A percentile compares a stretch with the other conserved stretches of the same genome.
Conservation (phyloP, 805 yeast genomes). For the Kockiozyma suomiensis region DNA sequence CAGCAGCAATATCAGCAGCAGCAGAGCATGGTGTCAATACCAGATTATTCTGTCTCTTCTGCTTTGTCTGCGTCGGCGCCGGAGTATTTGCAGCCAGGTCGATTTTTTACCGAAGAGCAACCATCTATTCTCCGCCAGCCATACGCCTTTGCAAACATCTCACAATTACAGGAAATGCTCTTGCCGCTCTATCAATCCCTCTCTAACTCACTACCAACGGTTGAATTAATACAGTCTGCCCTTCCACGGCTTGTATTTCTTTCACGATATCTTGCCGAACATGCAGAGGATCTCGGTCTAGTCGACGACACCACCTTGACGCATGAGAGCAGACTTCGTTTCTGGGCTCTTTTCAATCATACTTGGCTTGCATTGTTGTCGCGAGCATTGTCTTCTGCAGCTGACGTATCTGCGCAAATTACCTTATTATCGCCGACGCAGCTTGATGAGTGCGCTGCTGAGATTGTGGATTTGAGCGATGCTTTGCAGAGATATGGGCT, state of each 20-base stretch:
- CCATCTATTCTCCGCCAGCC: neutral
- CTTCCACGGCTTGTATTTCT: conserved; percentile 1
- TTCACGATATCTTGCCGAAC: conserved; percentile 10
- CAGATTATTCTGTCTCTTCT: neutral
- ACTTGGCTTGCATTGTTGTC: conserved; percentile 21
- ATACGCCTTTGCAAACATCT: neutral
- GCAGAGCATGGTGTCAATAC: neutral
- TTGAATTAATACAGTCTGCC: neutral
- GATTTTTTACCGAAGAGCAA: neutral
- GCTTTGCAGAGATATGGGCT: conserved; percentile 24
- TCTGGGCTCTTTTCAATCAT: conserved; percentile 24
- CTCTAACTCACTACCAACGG: neutral
- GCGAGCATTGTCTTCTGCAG: neutral
- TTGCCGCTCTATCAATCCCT: neutral
- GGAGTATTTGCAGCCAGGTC: neutral
- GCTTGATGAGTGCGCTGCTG: conserved; percentile 15
- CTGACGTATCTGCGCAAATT: neutral
- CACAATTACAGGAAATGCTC: conserved; percentile 8
- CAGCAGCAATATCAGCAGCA: neutral
- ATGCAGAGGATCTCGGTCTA: conserved; percentile 18
- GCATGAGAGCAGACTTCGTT: conserved; percentile 1
- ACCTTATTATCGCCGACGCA: neutral
- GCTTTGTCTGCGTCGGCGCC: neutral
- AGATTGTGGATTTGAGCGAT: conserved; percentile 17
- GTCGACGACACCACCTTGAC: conserved; percentile 12